These are phyloP conservation scores for Mycosphaerella sp. DNA, from an alignment of 2,329 filamentous ascomycete species.

Conservation along the genomic window DNA sequence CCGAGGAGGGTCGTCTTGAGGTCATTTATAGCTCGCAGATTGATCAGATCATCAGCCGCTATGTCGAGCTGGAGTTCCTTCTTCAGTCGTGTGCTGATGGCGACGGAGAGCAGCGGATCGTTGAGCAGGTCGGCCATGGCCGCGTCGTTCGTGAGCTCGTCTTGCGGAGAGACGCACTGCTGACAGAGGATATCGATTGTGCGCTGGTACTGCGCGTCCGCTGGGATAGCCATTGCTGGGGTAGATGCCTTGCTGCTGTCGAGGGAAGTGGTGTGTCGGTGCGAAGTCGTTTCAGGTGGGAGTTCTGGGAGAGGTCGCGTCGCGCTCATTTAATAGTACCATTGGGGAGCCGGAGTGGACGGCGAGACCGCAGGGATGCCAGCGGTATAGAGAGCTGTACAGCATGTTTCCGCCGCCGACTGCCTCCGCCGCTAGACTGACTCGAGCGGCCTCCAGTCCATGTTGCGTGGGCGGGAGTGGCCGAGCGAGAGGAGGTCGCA, in stretches of 20 bases:
- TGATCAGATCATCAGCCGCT: constrained; percentile 3
- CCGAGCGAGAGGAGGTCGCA: too few species aligned
- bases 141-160: constrained; percentile 2
- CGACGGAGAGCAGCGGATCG: constrained; percentile 5
- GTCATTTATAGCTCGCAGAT: constrained; percentile 5
- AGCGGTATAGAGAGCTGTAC: not conserved
- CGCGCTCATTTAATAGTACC: not conserved
- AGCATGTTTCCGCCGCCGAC: too few species aligned
- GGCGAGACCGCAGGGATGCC: not conserved
- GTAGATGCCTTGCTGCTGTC: not conserved
- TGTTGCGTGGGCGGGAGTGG: too few species aligned
- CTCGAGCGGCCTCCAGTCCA: too few species aligned
- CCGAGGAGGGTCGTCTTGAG: constrained; percentile 7
- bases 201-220: constrained; percentile 4
- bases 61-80: constrained; percentile 5
- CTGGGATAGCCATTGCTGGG: not conserved
- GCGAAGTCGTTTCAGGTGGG: not conserved
- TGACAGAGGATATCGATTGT: constrained; percentile 9
- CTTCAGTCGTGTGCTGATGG: constrained; percentile 5
- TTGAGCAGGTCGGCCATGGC: constrained; percentile 10
- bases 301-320: not conserved
- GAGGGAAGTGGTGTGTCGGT: not conserved
- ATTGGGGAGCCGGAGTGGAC: not conserved
- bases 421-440: too few species aligned
- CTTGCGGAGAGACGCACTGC: constrained; percentile 1